A percentile compares a stretch with the other conserved stretches of the same genome.
These are phyloP conservation scores for Bolboschoenoplectus hybrid DNA, from an alignment of 202 grass and related monocot species.

Conservation along the genomic window DNA sequence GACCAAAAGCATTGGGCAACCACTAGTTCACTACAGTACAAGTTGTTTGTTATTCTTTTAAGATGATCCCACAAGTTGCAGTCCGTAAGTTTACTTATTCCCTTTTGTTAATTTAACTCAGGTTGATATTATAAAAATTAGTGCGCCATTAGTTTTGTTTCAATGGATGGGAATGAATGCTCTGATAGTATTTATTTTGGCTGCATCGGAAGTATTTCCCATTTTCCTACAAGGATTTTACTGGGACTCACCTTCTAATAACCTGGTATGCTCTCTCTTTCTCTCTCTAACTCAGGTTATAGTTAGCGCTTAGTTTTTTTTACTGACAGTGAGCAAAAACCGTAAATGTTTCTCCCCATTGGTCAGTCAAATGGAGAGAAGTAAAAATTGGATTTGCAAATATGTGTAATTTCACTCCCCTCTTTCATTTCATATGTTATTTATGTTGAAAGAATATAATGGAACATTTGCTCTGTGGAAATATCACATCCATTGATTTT, in stretches of 20 bases:
- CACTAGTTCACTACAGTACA: background rate
- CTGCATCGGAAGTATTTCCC: constrained; percentile 74
- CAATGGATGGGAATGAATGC: constrained; percentile 97
- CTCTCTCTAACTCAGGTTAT: background rate
- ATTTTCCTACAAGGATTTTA: constrained; percentile 85
- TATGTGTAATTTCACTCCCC: background rate
- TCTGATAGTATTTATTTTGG: constrained; percentile 79
- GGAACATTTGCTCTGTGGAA: background rate
- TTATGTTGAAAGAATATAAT: background rate
- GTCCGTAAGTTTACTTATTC: background rate
- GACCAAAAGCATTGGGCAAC: background rate
- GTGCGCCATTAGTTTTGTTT: constrained; percentile 72
- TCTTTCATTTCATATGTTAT: background rate
- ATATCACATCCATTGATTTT: constrained; percentile 19
- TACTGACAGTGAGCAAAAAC: background rate
- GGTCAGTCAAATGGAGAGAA: background rate
- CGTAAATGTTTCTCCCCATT: background rate
- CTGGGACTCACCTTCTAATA: constrained; percentile 75
- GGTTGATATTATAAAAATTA: constrained; percentile 67
- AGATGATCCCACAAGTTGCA: background rate
- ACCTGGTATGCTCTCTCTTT: constrained; percentile 53
- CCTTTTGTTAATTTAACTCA: constrained; percentile 37
- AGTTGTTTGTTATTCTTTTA: background rate
- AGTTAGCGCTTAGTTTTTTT: background rate
- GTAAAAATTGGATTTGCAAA: background rate